phyloP scores from a whole-genome alignment of 2,329 filamentous ascomycete species.

The Apiospora aurea region DNA sequence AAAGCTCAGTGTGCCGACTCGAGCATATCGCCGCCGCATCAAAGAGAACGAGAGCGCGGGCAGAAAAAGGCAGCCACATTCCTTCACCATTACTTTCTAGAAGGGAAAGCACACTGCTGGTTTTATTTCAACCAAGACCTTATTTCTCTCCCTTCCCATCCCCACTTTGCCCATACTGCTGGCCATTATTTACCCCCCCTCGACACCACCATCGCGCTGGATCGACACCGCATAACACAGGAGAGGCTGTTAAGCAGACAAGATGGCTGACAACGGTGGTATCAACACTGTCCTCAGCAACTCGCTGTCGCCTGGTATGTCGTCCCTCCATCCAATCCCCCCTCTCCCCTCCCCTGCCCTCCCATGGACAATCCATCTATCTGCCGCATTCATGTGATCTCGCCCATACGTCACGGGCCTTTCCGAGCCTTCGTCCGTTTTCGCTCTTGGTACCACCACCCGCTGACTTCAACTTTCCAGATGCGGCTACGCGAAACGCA shows the following conservation, averaged over 20 bases:
- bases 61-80: conserved; percentile 9
- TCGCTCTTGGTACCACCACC: conserved; percentile 25
- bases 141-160: conserved; percentile 15
- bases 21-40: conserved; percentile 17
- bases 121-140: conserved; percentile 16
- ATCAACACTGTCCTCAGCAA: conserved; percentile 98
- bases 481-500: conserved; percentile 86
- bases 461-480: conserved; percentile 58
- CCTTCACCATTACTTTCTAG: conserved; percentile 15
- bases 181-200: conserved; percentile 15
- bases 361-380: background rate
- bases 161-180: conserved; percentile 22
- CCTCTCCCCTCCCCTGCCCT: conserved; percentile 25
- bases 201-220: conserved; percentile 14
- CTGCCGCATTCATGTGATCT: conserved; percentile 26
- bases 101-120: conserved; percentile 12
- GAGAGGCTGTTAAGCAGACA: conserved; percentile 31
- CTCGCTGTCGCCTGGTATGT: conserved; percentile 92
- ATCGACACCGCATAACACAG: conserved; percentile 18
- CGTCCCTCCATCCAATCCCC: conserved; percentile 17
- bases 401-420: conserved; percentile 28
- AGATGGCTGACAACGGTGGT: conserved; percentile 76
- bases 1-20: conserved; percentile 19
- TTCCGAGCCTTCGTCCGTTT: conserved; percentile 17
- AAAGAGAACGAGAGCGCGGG: conserved; percentile 9